A percentile compares a stretch with the other conserved stretches of the same genome.
Conservation (phyloP, 768 basidiomycete species). For the Scleroderma citrinum region DNA sequence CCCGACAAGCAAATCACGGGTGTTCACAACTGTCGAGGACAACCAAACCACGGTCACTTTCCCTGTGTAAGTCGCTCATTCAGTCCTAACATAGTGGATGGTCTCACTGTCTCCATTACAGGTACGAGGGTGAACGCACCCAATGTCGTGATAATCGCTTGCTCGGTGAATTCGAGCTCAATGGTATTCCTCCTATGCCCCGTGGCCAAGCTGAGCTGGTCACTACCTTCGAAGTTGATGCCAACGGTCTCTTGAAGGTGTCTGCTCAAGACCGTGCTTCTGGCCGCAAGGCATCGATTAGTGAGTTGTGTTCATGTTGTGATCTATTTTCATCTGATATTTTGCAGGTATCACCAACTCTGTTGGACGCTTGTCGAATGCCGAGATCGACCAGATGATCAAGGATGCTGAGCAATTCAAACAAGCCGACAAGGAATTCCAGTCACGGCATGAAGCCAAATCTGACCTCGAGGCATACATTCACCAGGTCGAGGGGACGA, state of each 20-base stretch:
- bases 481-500: slow-evolving; percentile 93
- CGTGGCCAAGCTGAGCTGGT: slow-evolving; percentile 99
- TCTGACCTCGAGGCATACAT: slow-evolving; percentile 97
- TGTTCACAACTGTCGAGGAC: slow-evolving; percentile 99
- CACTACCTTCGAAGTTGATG: slow-evolving; percentile 99
- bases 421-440: slow-evolving; percentile 96
- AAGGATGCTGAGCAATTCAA: slow-evolving; percentile 97
- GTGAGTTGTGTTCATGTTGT: slow-evolving; percentile 39
- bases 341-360: slow-evolving; percentile 90
- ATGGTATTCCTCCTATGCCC: slow-evolving; percentile 97
- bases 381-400: slow-evolving; percentile 99
- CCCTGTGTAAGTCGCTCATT: slow-evolving; percentile 68
- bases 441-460: slow-evolving; percentile 95
- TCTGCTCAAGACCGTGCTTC: slow-evolving; percentile 98
- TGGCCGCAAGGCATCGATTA: slow-evolving; percentile 97
- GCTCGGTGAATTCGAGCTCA: slow-evolving; percentile 99
- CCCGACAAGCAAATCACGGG: slow-evolving; percentile 97
- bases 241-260: slow-evolving; percentile 98
- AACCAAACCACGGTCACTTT: slow-evolving; percentile 99
- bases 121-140: slow-evolving; percentile 98
- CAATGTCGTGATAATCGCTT: slow-evolving; percentile 99
- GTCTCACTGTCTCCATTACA: slow-evolving; percentile 18
- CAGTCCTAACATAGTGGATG: slow-evolving; percentile 3
- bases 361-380: slow-evolving; percentile 93
- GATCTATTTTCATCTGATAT: slow-evolving; percentile 3